Conservation (phyloP, 2,329 filamentous ascomycete species). For the Pyrenochaeta sp. region DNA sequence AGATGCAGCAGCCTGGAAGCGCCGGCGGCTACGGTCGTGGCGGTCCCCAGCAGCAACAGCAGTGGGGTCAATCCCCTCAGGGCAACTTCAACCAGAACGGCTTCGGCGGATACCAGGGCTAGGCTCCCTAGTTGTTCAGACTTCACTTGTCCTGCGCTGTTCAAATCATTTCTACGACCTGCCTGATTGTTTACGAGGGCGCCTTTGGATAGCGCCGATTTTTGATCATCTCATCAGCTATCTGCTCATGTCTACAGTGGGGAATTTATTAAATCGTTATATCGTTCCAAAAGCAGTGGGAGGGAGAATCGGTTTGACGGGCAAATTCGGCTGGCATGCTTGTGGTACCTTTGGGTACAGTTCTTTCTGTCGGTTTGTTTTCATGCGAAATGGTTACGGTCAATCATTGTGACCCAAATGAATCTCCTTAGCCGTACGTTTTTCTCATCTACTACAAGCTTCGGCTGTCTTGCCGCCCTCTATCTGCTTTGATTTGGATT, state of each 20-base stretch:
- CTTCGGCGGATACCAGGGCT: slow-evolving; percentile 68
- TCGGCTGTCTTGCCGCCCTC: slow-evolving; percentile 18
- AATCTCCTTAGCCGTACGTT: slow-evolving; percentile 31
- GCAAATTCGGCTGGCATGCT: slow-evolving; percentile 24
- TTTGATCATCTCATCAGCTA: slow-evolving; percentile 41
- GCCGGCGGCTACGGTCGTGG: slow-evolving; percentile 87
- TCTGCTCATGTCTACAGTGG: slow-evolving; percentile 40
- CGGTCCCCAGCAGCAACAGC: slow-evolving; percentile 60
- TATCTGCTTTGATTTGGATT: slow-evolving; percentile 36
- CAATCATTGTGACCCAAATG: slow-evolving; percentile 28
- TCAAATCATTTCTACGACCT: slow-evolving; percentile 40
- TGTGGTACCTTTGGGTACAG: slow-evolving; percentile 37
- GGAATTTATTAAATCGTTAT: slow-evolving; percentile 34
- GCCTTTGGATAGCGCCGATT: slow-evolving; percentile 47
- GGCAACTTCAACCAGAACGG: slow-evolving; percentile 60
- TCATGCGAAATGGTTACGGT: slow-evolving; percentile 31
- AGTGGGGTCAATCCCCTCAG: slow-evolving; percentile 60
- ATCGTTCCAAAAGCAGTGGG: slow-evolving; percentile 36
- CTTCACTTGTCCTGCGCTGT: slow-evolving; percentile 38
- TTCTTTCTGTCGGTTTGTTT: slow-evolving; percentile 26
- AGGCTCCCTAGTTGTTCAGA: slow-evolving; percentile 36
- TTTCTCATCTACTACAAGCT: slow-evolving; percentile 19
- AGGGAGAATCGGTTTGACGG: slow-evolving; percentile 21
- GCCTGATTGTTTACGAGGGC: slow-evolving; percentile 44
- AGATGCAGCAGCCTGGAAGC: slow-evolving; percentile 62